Evolutionary conservation across 2,329 filamentous ascomycete species (phyloP), one percentile per base, ranked within the genome.

Genomic region (Pseudopithomyces chartarum): DNA sequence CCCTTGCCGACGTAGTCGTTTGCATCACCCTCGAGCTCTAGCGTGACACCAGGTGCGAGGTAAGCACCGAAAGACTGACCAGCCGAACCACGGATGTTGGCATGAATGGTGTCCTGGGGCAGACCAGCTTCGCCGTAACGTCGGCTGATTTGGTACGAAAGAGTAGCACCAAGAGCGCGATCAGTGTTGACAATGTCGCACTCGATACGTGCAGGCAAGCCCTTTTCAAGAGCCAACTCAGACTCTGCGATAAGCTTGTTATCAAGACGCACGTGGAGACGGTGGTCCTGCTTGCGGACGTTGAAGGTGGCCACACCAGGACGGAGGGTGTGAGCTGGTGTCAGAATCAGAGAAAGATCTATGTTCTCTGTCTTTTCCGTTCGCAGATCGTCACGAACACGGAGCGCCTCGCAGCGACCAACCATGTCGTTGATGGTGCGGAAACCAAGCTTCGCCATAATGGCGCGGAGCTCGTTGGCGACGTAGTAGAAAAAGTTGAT

Each of bases 401-500:
- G 90, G 49, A 98, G 83, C 38, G 90, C 85, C 76, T 98, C 94
- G 22, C 91, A 94, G 64, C 90, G 92, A 19, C 94, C 94, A 69
- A 98, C 91, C 94, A 97, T 97, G 77, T 98, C 94, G 74, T 97
- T 98, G 75, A 98, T 90, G 58, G 91, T 96, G 63, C 94, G 89
- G 86, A 96, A 92, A 65, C 94, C 94, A 68, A 97, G 87, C 79
- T 90, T 92, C 49, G 94, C 93, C 94, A 98, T 97, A 78, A 98
- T 96, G 34, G 93, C 92, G 73, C 94, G 89, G 56, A 98, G 86
- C 81, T 98, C 94, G 73, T 98, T 98, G 66, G 94, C 90, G 51
- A 98, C 85, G 71, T 97, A 98, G 81, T 97, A 98, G 81, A 97
- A 97, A 83, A 97, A 97, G 84, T 97, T 98, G 78, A 98, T 97